Evolutionary conservation across 2,329 filamentous ascomycete species (phyloP), one percentile per base, ranked within the genome.

Genomic region (Fusarium haematococcum): DNA sequence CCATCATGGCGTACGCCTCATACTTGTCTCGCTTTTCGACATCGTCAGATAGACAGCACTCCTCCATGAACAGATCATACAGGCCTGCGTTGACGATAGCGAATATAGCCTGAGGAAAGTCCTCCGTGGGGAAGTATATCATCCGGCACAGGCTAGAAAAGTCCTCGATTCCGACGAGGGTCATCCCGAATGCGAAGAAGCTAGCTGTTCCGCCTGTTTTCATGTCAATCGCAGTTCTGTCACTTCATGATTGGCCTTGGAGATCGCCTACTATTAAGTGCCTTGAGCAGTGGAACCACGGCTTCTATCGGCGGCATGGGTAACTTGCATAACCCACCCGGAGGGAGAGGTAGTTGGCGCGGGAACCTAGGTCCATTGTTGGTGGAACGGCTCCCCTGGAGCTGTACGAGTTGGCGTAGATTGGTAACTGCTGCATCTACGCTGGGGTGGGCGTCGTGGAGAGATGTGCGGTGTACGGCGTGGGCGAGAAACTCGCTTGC

Each of bases 401-500:
- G 84, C 63, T 84, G 80, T 48, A 89, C 86, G 25, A 90, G 86
- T 68, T 88, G 86, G 60, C 85, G 84, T 5, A 90, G 82, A 13
- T 86, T 86, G 37, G 84, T 82, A 2, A 63, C 35, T 2, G 61
- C 45, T 18, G 32, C 61, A 13, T 63, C 41, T 10, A 63, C 32
- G 11, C 14, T 48, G 1, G 61, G 61, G 69, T 84, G 84, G 35
- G 83, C 78, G 23, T 84, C 81, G 32, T 81, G 81, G 11, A 88
- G 80, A 1, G 86, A 83, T 1, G 85, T 86, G 27, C 84, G 83
- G 67, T 83, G 80, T 35, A 88, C 87, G 30, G 86, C 85, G 62
- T 85, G 82, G 73, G 89, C 87, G 30, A 89, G 84, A 41, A 89
- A 87, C 74, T 88, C 85, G 76, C 82, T 86, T 27, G 86, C 88